Evolutionary conservation across 805 yeast genomes (phyloP).

Genomic region (Starmerella bacillaris): DNA sequence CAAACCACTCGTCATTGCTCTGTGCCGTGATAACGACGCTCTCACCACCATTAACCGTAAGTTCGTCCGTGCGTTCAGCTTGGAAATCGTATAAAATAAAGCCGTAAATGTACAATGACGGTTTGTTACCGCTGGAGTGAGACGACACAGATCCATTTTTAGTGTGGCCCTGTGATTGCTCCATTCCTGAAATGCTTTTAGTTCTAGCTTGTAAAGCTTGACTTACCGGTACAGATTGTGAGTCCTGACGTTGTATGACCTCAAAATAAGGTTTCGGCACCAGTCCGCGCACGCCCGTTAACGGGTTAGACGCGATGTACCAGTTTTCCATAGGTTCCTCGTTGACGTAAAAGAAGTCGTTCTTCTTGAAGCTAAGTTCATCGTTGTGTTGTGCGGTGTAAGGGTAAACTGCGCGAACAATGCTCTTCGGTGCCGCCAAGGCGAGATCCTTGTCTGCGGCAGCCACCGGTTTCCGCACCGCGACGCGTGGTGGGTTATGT

Average conservation of each 20-base stretch:
- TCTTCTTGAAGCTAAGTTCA: constrained; percentile 59
- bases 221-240: constrained; percentile 19
- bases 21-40: constrained; percentile 87
- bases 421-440: constrained; percentile 49
- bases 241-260: constrained; percentile 31
- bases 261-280: constrained; percentile 79
- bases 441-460: constrained; percentile 19
- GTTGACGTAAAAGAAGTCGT: constrained; percentile 76
- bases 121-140: neutral
- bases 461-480: neutral
- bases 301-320: constrained; percentile 81
- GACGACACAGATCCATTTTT: neutral
- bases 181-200: constrained; percentile 7
- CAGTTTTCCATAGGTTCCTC: constrained; percentile 44
- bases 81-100: constrained; percentile 68
- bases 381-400: constrained; percentile 66
- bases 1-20: constrained; percentile 92
- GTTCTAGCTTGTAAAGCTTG: constrained; percentile 15
- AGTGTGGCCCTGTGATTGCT: neutral
- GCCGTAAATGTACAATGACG: constrained; percentile 46
- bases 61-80: constrained; percentile 71
- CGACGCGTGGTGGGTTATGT: neutral
- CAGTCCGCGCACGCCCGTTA: constrained; percentile 57
- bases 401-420: constrained; percentile 62
- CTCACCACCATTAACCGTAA: constrained; percentile 71